Conservation (phyloP, 192 early-diverging fungal species). For the Dispira simplex region DNA sequence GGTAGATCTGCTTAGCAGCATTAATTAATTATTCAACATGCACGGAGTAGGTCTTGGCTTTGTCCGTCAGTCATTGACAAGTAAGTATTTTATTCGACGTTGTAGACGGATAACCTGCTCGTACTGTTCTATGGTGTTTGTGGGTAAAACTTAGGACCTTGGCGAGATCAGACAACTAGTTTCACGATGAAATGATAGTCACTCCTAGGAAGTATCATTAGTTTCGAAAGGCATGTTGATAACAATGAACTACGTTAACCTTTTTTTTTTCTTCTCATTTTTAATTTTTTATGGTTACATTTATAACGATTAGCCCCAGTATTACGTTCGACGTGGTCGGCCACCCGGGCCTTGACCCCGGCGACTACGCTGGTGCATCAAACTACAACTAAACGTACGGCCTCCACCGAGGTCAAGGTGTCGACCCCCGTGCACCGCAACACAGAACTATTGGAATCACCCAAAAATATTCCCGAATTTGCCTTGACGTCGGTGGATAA, state of each 20-base stretch:
- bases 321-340: not conserved
- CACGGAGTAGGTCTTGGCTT: not conserved
- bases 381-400: not conserved
- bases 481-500: conserved; percentile 83
- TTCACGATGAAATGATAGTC: too few species aligned
- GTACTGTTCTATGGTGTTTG: not conserved
- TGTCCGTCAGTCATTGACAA: not conserved
- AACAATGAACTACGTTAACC: not conserved
- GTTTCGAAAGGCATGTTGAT: not conserved
- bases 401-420: not conserved
- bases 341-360: not conserved
- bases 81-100: not conserved
- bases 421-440: not conserved
- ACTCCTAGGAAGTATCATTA: not conserved
- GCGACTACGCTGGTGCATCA: not conserved
- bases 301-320: not conserved
- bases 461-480: conserved; percentile 32
- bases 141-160: not conserved
- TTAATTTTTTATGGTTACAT: not conserved
- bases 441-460: not conserved
- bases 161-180: too few species aligned
- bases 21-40: not conserved
- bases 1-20: not conserved
- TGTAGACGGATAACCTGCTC: not conserved
- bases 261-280: not conserved